Conservation (phyloP, 371 early-diverging fungal genomes). For the Rhizopus stolonifer region DNA sequence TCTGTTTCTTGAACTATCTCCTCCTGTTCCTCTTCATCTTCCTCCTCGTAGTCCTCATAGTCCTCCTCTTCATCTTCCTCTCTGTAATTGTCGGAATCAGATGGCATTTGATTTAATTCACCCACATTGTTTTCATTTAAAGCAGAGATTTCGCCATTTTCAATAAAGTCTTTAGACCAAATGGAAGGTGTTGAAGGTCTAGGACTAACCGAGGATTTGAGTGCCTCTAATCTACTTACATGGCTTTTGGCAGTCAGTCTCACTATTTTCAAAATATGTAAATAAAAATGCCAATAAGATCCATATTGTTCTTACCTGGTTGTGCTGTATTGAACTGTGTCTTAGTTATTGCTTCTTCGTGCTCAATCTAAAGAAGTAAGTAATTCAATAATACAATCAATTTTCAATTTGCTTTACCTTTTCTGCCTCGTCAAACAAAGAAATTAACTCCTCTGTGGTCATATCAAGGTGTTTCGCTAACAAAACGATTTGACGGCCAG, state of each 20-base stretch:
- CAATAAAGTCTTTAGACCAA: constrained; percentile 12
- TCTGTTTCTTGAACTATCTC: neutral
- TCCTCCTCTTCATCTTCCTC: neutral
- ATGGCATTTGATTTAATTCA: neutral
- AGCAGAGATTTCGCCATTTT: neutral
- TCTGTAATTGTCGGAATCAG: neutral
- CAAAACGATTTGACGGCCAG: constrained; percentile 20
- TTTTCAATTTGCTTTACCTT: neutral
- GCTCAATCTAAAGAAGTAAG: neutral
- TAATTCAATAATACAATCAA: neutral
- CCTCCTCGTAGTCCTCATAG: neutral
- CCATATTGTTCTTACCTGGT: neutral
- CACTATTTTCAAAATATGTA: too few species aligned
- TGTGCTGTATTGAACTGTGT: neutral
- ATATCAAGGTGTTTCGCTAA: constrained; percentile 22
- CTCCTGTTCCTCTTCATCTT: too few species aligned
- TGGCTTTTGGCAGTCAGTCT: neutral
- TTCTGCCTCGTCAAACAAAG: constrained; percentile 10
- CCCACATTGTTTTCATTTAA: neutral
- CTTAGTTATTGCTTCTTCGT: neutral
- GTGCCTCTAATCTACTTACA: neutral
- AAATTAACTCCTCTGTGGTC: neutral
- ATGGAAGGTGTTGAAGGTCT: constrained; percentile 23
- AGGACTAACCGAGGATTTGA: neutral
- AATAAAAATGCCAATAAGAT: too few species aligned